phyloP scores from a whole-genome alignment of 768 basidiomycete species.

The Hypsizygus marmoreus region DNA sequence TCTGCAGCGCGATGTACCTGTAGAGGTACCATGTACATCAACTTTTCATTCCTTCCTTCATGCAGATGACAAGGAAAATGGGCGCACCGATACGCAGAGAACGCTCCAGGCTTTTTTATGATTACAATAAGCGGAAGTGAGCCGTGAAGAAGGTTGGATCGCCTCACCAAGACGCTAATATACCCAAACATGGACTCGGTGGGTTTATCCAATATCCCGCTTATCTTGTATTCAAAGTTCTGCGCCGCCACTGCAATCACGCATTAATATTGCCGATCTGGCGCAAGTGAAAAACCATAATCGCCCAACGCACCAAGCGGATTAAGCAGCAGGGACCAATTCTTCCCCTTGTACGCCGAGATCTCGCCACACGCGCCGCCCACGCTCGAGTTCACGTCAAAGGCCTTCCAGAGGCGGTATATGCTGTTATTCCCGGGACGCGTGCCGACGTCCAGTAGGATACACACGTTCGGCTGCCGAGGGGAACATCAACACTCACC shows the following conservation, averaged over 20 bases:
- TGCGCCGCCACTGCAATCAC: slow-evolving; percentile 75
- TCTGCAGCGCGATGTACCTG: slow-evolving; percentile 86
- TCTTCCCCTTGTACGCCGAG: slow-evolving; percentile 87
- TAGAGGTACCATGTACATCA: too few relatives aligned
- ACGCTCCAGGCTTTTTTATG: slow-evolving; percentile 74
- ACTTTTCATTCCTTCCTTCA: too few relatives aligned
- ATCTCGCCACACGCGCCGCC: slow-evolving; percentile 98
- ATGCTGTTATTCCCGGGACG: slow-evolving; percentile 85
- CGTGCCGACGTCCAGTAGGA: slow-evolving; percentile 93
- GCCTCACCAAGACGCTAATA: slow-evolving; percentile 82
- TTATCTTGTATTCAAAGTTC: slow-evolving; percentile 94
- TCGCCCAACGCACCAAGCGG: slow-evolving; percentile 63
- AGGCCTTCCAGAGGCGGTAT: slow-evolving; percentile 95
- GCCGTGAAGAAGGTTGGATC: too few relatives aligned
- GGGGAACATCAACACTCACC: not conserved
- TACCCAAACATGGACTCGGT: slow-evolving; percentile 93
- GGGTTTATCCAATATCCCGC: slow-evolving; percentile 89
- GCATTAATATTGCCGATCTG: too few relatives aligned
- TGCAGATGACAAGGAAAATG: too few relatives aligned
- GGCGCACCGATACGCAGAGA: slow-evolving; percentile 81
- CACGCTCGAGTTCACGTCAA: slow-evolving; percentile 89
- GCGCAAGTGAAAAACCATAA: not conserved
- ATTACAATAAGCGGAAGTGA: not conserved
- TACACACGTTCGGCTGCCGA: slow-evolving; percentile 84
- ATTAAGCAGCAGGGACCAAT: slow-evolving; percentile 80